Base-by-base conservation (phyloP, 805 yeast genomes). In the Saccharomycopsis sp. region DNA sequence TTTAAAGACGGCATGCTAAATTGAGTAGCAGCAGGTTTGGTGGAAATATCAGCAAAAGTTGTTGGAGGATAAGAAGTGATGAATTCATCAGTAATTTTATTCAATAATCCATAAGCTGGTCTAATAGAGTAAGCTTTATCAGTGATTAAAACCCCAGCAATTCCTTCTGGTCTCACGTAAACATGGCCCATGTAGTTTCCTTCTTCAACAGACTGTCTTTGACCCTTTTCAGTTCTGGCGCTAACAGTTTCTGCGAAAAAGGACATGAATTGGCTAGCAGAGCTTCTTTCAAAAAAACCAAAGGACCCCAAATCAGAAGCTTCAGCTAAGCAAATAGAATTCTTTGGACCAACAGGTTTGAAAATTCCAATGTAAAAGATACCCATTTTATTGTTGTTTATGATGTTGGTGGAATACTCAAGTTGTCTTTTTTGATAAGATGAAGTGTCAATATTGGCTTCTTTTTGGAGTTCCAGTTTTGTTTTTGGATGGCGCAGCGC, bases 101-200 rank as follows among this genome's bases (percentile, higher is more conserved):
- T 89, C 54, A 92, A 71, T 45, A 92, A 67, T 2, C 96, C 84
- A 62, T 86, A 89, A 1, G 96, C 97, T 12, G 96, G 97, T 58
- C 98, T 74, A 25, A 86, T 89, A 2, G 97, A 98, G 61, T 92
- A 92, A 51, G 89, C 96, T 59, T 84, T 83, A 60, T 92, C 98
- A 34, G 95, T 76, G 59, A 92, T 83, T 46, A 92, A 63, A 26
- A 92, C 95, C 48, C 95, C 95, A 18, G 94, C 82, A 27, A 89
- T 56, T 3, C 96, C 97, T 60, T 92, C 97, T 19, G 81, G 62
- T 51, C 97, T 73, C 23, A 88, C 78, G 60, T 81, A 92, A 0
- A 87, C 89, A 60, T 92, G 97, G 5, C 95, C 96, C 8, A 85
- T 70, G 60, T 92, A 89, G 62, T 71, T 69, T 19, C 68, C 70